Base-by-base conservation (phyloP, 169 alveolate genomes). In the Cryptosporidium tyzzeri region DNA sequence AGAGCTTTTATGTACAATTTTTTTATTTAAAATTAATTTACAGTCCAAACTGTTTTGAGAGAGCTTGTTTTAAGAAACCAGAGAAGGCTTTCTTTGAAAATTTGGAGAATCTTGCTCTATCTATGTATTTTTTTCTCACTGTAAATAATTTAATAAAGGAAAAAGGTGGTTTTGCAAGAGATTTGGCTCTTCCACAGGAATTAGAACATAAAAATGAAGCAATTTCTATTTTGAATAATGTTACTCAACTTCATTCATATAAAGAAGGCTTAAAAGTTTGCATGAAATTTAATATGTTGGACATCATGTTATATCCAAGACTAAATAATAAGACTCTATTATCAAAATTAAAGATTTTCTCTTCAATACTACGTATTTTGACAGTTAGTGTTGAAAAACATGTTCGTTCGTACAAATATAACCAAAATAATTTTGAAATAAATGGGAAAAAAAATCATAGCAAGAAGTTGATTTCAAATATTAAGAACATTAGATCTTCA, bases 231-330 rank as follows among this genome's bases (percentile, higher is more conserved):
- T 8, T 39, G 6, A 8, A 41, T 1, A 23, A 2, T 4, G 1
- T 3, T 12, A 16, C 0, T 4, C 8, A 69, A 0, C 26, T 69
- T 6, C 9, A 69, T 10, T 39, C 58, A 8, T 41, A 21, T 23
- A 23, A 69, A 4, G 44, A 21, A 1, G 84, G 65, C 7, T 29
- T 69, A 23, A 35, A 29, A 14, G 62, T 69, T n/a, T 69, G 84
- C n/a, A 45, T 45, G 62, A 18, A 45, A 14, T 69, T 14, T 23
- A 23, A 37, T 37, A 65, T 65, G 71, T 12, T 31, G 50, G 29
- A 31, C 9, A 65, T 65, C 0, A 5, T 65, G 33, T 3, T 7
- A 35, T 65, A 65, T 29, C 71, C 71, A 29, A 8, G 26, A 9
- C n/a, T 31, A 2, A 29, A 37, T 33, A 65, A 33, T 9, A 6